Evolutionary conservation across 2,329 filamentous ascomycete species (phyloP).

Genomic region (Diaporthe vexans): DNA sequence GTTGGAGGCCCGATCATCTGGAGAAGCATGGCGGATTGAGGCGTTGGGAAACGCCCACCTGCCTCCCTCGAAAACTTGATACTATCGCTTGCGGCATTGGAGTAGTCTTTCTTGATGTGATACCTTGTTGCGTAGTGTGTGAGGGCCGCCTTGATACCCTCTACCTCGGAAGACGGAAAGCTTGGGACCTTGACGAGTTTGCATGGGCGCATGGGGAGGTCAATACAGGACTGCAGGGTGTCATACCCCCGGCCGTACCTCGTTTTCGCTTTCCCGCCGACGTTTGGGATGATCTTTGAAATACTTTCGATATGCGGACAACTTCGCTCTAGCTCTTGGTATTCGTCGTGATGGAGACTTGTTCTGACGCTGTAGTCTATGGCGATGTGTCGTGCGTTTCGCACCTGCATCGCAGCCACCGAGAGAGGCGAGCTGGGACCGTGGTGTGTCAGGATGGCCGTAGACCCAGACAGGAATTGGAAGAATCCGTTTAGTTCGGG

Average conservation of each 20-base stretch:
- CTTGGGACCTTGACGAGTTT: not conserved
- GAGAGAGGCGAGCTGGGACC: rapidly evolving
- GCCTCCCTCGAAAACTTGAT: not conserved
- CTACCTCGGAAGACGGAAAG: not conserved
- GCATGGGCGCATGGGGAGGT: not conserved
- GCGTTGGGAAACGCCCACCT: not conserved
- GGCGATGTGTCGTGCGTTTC: not conserved
- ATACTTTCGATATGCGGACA: not conserved
- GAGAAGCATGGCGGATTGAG: not conserved
- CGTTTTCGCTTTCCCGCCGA: not conserved
- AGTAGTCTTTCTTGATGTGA: not conserved
- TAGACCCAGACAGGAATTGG: not conserved
- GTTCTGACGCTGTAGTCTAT: not conserved
- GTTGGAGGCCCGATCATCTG: not conserved
- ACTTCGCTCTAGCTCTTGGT: rapidly evolving
- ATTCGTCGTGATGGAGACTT: not conserved
- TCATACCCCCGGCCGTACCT: no score
- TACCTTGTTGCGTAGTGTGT: not conserved
- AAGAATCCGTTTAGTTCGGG: not conserved
- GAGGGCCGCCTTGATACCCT: not conserved
- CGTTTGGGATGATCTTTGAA: not conserved
- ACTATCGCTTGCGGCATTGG: not conserved
- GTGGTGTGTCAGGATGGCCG: not conserved
- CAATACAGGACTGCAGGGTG: no score
- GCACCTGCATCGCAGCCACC: not conserved